These are phyloP conservation scores for Candida nemodendra DNA, from an alignment of 805 yeast genomes.

Conservation along the genomic window DNA sequence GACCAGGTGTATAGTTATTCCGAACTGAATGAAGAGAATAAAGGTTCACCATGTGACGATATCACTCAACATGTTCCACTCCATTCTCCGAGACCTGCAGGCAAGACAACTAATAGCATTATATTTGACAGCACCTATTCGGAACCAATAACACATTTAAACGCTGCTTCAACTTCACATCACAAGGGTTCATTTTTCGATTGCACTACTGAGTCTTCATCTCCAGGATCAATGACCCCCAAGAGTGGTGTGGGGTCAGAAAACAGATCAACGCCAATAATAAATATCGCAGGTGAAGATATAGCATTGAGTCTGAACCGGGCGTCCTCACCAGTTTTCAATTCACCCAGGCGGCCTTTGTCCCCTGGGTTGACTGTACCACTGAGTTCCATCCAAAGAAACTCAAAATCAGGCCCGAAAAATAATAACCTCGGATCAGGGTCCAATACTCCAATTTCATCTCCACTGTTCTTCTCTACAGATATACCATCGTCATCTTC, in stretches of 20 bases:
- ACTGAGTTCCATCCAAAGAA: conserved; percentile 61
- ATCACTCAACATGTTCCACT: conserved; percentile 13
- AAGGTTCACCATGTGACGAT: conserved; percentile 5
- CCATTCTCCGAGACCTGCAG: conserved; percentile 21
- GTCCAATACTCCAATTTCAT: conserved; percentile 48
- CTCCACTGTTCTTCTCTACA: conserved; percentile 54
- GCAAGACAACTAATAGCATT: conserved; percentile 11
- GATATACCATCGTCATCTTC: conserved; percentile 35
- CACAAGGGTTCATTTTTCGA: conserved; percentile 2
- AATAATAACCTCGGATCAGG: conserved; percentile 21
- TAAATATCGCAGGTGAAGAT: conserved; percentile 24
- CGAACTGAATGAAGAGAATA: conserved; percentile 24
- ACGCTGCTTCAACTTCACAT: conserved; percentile 6
- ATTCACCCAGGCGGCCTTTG: conserved; percentile 56
- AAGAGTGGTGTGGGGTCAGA: conserved; percentile 16
- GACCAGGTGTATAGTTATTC: conserved; percentile 29
- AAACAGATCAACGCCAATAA: conserved; percentile 27
- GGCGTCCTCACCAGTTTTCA: conserved; percentile 21
- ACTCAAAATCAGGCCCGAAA: conserved; percentile 29
- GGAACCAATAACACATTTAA: conserved; percentile 13
- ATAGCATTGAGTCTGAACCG: conserved; percentile 8
- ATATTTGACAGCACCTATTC: conserved; percentile 24
- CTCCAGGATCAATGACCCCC: conserved; percentile 26
- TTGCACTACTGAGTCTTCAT: conserved; percentile 13
- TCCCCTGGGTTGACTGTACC: conserved; percentile 57